A percentile compares a stretch with the other conserved stretches of the same genome.
Evolutionary conservation across 495 filamentous ascomycete genomes (phyloP).

Genomic region (Aspergillus haitiensis): DNA sequence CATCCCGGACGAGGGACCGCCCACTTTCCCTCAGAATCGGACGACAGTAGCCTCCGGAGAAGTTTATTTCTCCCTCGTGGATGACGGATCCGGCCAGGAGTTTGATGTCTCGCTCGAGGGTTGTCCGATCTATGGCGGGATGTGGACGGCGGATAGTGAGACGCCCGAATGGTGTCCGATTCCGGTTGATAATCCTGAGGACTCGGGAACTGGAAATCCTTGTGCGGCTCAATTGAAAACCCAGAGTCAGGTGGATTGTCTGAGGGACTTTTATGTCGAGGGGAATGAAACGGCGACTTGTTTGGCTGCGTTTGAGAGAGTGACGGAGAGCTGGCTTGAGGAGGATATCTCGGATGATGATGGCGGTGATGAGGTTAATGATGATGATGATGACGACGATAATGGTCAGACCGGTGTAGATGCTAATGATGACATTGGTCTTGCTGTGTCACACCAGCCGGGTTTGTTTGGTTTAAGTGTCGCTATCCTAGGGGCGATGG

Average conservation of each 20-base stretch:
- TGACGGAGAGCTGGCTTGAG: neutral
- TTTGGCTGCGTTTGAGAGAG: neutral
- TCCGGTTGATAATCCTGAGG: too few relatives aligned
- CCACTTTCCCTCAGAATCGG: neutral
- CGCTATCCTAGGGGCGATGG: neutral
- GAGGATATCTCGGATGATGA: neutral
- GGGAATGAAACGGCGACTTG: slow-evolving; percentile 8
- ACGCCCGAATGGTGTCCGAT: neutral
- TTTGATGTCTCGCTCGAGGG: neutral
- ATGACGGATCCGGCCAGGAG: slow-evolving; percentile 2
- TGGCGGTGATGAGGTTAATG: neutral
- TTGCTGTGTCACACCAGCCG: neutral
- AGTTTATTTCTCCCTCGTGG: neutral
- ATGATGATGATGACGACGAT: neutral
- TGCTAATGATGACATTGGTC: neutral
- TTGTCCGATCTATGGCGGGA: slow-evolving; percentile 4
- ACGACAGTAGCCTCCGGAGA: neutral
- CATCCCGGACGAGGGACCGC: neutral
- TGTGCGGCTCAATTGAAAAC: neutral
- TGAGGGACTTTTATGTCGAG: neutral
- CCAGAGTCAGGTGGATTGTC: neutral
- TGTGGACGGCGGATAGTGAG: slow-evolving; percentile 1
- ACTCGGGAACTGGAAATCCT: neutral
- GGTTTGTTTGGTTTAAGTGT: neutral
- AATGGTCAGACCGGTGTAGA: neutral